Conservation (phyloP, 106 monocot genomes). For the Apostasia shenzhenica region DNA sequence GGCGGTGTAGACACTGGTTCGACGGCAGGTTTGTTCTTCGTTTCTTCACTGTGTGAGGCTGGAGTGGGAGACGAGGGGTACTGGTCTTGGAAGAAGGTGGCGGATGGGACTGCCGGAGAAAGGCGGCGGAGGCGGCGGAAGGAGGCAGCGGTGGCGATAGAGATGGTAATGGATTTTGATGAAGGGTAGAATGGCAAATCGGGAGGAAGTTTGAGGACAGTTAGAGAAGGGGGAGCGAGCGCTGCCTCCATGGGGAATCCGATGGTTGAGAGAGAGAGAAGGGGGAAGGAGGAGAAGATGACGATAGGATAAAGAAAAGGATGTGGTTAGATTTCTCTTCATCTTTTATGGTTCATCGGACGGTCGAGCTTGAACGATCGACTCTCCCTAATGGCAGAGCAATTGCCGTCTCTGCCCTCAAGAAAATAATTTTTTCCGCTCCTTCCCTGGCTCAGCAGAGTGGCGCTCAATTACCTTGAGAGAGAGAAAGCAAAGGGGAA, state of each 20-base stretch:
- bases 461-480: too few species aligned
- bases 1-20: constrained; percentile 11
- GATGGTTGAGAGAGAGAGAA: not conserved
- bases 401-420: not conserved
- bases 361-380: not conserved
- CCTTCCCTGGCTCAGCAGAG: too few species aligned
- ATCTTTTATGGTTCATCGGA: not conserved
- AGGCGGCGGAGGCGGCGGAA: constrained; percentile 1
- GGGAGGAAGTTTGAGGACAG: constrained; percentile 10
- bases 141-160: not conserved
- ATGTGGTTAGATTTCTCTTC: not conserved
- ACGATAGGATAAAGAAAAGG: not conserved
- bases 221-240: constrained; percentile 9
- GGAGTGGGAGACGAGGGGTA: constrained; percentile 8
- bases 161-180: not conserved
- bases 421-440: not conserved
- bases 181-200: not conserved
- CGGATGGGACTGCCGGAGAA: constrained; percentile 1
- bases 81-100: constrained; percentile 53
- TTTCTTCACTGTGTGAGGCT: not conserved
- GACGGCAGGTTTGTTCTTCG: not conserved
- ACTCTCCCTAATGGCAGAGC: not conserved
- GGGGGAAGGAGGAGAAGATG: not conserved
- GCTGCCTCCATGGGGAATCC: constrained; percentile 3
- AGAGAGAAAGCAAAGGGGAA: too few species aligned